A percentile compares a stretch with the other conserved stretches of the same genome.
Conservation (phyloP, 495 filamentous ascomycete genomes). For the Tuber aestivum region DNA sequence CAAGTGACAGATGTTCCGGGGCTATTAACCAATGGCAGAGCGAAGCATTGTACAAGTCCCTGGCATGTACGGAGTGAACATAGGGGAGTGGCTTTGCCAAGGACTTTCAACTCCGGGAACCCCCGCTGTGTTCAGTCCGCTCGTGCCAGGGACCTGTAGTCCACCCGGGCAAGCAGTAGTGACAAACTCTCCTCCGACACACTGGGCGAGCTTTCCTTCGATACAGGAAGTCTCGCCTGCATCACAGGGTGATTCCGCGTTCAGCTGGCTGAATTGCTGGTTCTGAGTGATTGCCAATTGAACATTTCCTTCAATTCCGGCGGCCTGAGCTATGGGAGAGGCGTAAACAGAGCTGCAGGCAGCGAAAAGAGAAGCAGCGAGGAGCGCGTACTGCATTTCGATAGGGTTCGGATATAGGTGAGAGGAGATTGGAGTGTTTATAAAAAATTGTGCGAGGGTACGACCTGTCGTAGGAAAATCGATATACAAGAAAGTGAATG, state of each 20-base stretch:
- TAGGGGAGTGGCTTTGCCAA: too few relatives aligned
- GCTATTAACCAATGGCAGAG: conserved; percentile 22
- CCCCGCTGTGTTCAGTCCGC: too few relatives aligned
- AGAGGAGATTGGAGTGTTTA: background rate
- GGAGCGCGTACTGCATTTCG: conserved; percentile 25
- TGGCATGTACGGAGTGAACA: too few relatives aligned
- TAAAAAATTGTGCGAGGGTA: conserved; percentile 2
- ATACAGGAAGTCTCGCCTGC: conserved; percentile 4
- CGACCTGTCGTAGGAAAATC: conserved; percentile 24
- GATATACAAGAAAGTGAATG: background rate
- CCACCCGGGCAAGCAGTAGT: conserved; percentile 2
- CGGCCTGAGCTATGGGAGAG: conserved; percentile 18
- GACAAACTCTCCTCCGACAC: conserved; percentile 8
- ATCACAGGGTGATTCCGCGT: conserved; percentile 10
- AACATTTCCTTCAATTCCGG: conserved; percentile 12
- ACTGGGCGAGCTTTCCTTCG: conserved; percentile 8
- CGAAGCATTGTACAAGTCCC: conserved; percentile 24
- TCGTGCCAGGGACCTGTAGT: too few relatives aligned
- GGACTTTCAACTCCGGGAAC: too few relatives aligned
- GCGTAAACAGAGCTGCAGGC: conserved; percentile 16
- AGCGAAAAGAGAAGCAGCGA: conserved; percentile 12
- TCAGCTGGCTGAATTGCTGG: conserved; percentile 13
- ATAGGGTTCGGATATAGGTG: background rate
- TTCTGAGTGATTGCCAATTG: conserved; percentile 24
- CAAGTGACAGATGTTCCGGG: conserved; percentile 30